Base-by-base conservation (phyloP, 306 rosid genomes). In the Trifolium pratense region DNA sequence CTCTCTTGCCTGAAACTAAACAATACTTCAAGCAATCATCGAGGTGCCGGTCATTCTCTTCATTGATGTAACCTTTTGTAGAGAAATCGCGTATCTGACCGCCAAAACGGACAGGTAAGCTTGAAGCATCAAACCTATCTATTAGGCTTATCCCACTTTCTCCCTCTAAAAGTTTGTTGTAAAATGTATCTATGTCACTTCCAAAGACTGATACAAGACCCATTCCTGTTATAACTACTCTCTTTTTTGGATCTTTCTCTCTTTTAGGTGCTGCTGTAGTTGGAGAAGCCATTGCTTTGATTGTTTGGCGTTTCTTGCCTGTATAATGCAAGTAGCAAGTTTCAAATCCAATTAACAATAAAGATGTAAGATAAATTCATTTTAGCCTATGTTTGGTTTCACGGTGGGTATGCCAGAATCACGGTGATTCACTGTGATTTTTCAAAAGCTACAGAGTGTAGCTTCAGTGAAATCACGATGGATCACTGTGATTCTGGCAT, bases 121-220 rank as follows among this genome's bases (percentile, higher is more conserved):
- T 77, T 60, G 92, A 90, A 51, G 86, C 84, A 76, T 90, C 92
- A 70, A 90, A 90, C 76, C 82, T 79, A 20, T 90, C 92, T 23
- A 90, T 88, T 9, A 71, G 55, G 78, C 86, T 88, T 67, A 90
- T 90, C n/a, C 96, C 96, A 83, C 96, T 90, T 71, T 84, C 82
- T 65, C 96, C 96, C 45, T 86, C 89, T 2, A 90, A 87, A 52
- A 90, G 92, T 31, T 79, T 84, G 79, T 79, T 63, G 83, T 90
- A 89, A 79, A 83, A 80, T 42, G 79, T 49, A 21, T 81, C 88
- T 71, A 89, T 77, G 43, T 83, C 89, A 78, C 65, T 86, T 8
- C 96, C 96, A 73, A 88, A 88, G 20, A 84, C 89, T 2, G 96
- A 86, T 42, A 86, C 96, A 11, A 90, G 81, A 9, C 96, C 96